phyloP scores from a whole-genome alignment of 2,329 filamentous ascomycete genomes.

The Metarhizium brunneum region DNA sequence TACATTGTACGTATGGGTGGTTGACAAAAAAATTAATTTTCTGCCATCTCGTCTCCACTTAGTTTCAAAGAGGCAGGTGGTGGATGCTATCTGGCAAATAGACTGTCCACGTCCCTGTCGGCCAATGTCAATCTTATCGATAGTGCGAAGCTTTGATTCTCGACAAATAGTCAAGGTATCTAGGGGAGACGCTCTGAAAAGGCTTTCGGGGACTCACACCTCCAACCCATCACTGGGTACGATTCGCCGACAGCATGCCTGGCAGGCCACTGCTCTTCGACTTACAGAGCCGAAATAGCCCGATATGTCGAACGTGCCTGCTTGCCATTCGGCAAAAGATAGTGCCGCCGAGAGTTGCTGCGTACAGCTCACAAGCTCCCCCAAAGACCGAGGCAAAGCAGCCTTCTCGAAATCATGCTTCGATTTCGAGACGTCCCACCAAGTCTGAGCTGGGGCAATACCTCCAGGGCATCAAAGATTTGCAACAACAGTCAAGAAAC shows the following conservation, averaged over 20 bases:
- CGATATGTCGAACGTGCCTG: conserved; percentile 29
- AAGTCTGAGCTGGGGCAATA: conserved; percentile 18
- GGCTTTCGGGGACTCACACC: background rate
- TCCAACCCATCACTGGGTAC: background rate
- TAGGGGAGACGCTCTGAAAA: background rate
- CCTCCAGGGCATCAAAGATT: conserved; percentile 17
- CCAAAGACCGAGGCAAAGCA: conserved; percentile 11
- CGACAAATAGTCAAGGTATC: background rate
- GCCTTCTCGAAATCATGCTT: conserved; percentile 8
- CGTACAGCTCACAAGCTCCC: conserved; percentile 23
- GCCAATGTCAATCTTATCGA: conserved; percentile 19
- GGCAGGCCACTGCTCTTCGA: conserved; percentile 26
- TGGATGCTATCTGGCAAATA: conserved; percentile 4
- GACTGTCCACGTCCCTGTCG: no score
- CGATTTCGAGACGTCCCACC: conserved; percentile 15
- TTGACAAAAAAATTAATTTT: conserved; percentile 26
- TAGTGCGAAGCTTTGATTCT: conserved; percentile 9
- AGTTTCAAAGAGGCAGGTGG: conserved; percentile 19
- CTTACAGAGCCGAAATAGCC: conserved; percentile 23
- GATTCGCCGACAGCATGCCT: conserved; percentile 20
- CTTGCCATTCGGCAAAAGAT: conserved; percentile 18
- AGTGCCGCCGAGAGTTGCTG: conserved; percentile 17
- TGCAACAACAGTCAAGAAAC: conserved; percentile 12
- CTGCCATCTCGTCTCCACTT: conserved; percentile 16
- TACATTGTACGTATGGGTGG: background rate